Percentiles rank a stretch among this genome's conserved stretches.
Conservation (phyloP, 148 eudicot genomes). For the Silene uniflora region DNA sequence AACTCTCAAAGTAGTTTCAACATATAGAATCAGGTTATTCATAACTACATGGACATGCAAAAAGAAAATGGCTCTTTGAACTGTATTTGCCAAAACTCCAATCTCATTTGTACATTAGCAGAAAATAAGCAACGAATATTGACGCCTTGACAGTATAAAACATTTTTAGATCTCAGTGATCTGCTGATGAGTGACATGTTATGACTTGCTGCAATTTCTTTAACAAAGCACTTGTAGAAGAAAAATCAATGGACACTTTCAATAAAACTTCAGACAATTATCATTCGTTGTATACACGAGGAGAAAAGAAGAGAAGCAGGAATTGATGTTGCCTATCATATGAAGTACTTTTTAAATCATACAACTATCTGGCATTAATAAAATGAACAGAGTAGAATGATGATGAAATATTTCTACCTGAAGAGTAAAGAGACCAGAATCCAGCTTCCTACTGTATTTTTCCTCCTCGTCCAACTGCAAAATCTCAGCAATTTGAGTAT, state of each 20-base stretch:
- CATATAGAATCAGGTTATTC: neutral
- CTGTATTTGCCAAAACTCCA: neutral
- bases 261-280: neutral
- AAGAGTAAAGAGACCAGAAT: slow-evolving; percentile 89
- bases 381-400: neutral
- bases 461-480: slow-evolving; percentile 95
- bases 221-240: neutral
- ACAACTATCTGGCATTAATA: neutral
- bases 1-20: neutral
- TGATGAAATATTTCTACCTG: slow-evolving; percentile 45
- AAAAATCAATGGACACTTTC: neutral
- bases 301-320: neutral
- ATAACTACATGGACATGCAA: neutral
- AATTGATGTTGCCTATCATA: neutral
- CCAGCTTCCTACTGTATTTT: slow-evolving; percentile 76
- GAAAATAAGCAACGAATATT: neutral
- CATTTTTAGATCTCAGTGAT: neutral
- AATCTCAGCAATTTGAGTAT: slow-evolving; percentile 14
- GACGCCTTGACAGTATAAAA: neutral
- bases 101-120: neutral
- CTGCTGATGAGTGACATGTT: neutral
- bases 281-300: neutral
- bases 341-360: neutral
- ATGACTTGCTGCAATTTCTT: neutral
- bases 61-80: neutral